Evolutionary conservation across 2,329 filamentous ascomycete genomes (phyloP).

Genomic region (Ceratocystis albifundus): DNA sequence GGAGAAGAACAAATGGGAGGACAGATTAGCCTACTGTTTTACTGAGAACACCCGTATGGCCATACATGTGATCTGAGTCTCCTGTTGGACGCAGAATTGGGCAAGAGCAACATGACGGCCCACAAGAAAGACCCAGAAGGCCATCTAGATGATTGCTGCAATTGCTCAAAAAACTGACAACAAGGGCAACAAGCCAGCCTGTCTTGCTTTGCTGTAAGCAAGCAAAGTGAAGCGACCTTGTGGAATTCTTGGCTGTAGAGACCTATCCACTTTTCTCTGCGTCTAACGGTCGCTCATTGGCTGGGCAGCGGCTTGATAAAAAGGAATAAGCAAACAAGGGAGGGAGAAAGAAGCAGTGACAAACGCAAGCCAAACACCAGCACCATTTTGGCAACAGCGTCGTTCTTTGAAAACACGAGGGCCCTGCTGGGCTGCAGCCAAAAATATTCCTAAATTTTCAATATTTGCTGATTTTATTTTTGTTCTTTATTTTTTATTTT

Average conservation of each 20-base stretch:
- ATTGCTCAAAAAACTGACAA: neutral
- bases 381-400: neutral
- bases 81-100: neutral
- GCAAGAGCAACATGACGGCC: neutral
- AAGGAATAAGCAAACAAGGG: constrained; percentile 4
- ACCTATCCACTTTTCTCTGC: neutral
- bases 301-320: neutral
- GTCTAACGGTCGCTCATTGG: neutral
- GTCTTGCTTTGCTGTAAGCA: neutral
- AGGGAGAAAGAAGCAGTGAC: neutral
- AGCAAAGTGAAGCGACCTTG: neutral
- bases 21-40: neutral
- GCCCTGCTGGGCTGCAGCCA: neutral
- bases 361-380: neutral
- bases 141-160: neutral
- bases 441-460: constrained; percentile 6
- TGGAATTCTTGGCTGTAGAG: neutral
- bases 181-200: neutral
- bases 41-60: neutral
- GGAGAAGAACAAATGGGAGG: neutral
- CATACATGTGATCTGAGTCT: neutral
- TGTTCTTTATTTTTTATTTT: no score
- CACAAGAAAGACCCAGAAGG: neutral
- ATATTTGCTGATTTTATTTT: no score
- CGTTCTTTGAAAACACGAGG: neutral